Conservation (phyloP, 164 flowering plant genomes). For the grape (Vitis vinifera) region DNA sequence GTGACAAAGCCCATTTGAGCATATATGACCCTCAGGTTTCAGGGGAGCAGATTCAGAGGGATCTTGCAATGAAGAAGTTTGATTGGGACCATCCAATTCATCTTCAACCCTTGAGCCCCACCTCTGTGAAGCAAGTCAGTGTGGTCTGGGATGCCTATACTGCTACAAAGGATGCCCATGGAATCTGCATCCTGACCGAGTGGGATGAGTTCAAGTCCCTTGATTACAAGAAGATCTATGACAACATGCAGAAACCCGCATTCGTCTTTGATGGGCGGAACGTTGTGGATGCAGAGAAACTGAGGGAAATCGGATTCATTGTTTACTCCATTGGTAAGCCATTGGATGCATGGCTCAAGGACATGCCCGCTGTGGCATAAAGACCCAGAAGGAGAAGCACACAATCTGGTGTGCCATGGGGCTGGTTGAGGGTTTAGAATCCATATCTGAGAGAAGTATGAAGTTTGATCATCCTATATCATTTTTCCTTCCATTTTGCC, state of each 20-base stretch:
- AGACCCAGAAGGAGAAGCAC: neutral
- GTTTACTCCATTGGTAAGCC: conserved; percentile 75
- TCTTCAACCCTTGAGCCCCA: conserved; percentile 47
- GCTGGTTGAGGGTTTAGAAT: neutral
- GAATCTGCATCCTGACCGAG: conserved; percentile 65
- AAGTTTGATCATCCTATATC: neutral
- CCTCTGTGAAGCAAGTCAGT: conserved; percentile 37
- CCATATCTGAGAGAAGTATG: neutral
- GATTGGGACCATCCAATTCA: conserved; percentile 70
- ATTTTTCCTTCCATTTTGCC: neutral
- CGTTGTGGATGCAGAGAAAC: conserved; percentile 45
- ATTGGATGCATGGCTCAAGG: conserved; percentile 63
- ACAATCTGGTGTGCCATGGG: neutral
- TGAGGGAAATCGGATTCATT: conserved; percentile 63
- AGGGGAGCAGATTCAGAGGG: conserved; percentile 63
- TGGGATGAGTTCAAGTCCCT: conserved; percentile 70
- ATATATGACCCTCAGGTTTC: conserved; percentile 71
- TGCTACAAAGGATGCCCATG: conserved; percentile 67
- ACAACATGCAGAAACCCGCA: conserved; percentile 71
- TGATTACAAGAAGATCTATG: conserved; percentile 54
- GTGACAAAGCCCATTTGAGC: conserved; percentile 56
- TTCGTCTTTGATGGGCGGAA: conserved; percentile 64
- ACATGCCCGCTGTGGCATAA: conserved; percentile 59
- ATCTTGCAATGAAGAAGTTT: conserved; percentile 55
- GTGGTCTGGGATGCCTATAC: conserved; percentile 52